Percentiles rank a stretch among this genome's conserved stretches.
Evolutionary conservation across 148 eudicot genomes (phyloP).

Genomic region (Rhododendron vialii): DNA sequence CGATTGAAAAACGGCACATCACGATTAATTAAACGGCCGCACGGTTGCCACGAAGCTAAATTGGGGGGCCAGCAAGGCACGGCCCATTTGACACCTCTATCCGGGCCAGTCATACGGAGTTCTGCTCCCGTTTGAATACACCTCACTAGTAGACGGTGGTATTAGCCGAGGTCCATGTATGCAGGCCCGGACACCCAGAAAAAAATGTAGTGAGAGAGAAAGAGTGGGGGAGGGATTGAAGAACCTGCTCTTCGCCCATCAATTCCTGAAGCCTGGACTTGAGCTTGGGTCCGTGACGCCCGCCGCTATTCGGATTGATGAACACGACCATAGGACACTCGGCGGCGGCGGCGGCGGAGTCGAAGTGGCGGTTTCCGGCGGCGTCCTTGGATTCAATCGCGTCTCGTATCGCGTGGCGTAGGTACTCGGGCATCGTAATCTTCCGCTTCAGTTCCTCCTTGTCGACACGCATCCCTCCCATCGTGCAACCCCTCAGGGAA

Average conservation of each 20-base stretch:
- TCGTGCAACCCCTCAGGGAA: conserved; percentile 51
- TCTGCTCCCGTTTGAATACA: too few species aligned
- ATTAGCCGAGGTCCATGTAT: too few species aligned
- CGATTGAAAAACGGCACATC: too few species aligned
- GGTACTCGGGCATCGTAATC: conserved; percentile 58
- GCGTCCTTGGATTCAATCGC: conserved; percentile 47
- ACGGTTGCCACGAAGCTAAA: too few species aligned
- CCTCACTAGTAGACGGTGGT: too few species aligned
- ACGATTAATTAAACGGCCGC: too few species aligned
- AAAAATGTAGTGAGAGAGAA: background rate
- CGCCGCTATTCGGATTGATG: conserved; percentile 77
- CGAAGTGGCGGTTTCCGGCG: conserved; percentile 8
- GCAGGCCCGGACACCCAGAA: too few species aligned
- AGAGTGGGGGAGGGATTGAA: background rate
- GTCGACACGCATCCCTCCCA: conserved; percentile 42
- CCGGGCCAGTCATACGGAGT: too few species aligned
- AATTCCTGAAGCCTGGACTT: conserved; percentile 55
- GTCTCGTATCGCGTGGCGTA: conserved; percentile 50
- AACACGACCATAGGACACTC: conserved; percentile 65
- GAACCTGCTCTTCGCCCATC: conserved; percentile 83
- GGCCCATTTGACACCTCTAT: too few species aligned
- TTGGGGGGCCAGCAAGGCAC: too few species aligned
- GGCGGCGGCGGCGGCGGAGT: conserved; percentile 24
- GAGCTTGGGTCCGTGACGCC: conserved; percentile 70
- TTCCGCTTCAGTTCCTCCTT: conserved; percentile 44